phyloP scores from a whole-genome alignment of 2,329 filamentous ascomycete species.

The Colletotrichum theobromicola region DNA sequence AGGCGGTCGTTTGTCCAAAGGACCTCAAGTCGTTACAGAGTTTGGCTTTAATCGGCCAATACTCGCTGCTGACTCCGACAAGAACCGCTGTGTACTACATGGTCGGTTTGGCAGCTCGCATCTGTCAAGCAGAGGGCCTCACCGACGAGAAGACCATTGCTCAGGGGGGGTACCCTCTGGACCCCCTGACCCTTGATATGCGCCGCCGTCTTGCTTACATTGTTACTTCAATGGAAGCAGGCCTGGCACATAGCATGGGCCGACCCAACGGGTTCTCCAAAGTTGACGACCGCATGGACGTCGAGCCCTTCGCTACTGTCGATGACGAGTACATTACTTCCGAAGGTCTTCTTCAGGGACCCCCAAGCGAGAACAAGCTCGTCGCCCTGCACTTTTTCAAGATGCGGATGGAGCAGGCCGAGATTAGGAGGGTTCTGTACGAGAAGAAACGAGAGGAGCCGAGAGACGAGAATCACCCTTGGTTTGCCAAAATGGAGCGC shows the following conservation, averaged over 20 bases:
- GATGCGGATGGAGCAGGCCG: constrained; percentile 86
- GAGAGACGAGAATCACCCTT: constrained; percentile 80
- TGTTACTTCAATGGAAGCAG: constrained; percentile 86
- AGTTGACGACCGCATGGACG: constrained; percentile 81
- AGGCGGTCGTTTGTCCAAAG: constrained; percentile 84
- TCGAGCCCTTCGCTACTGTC: constrained; percentile 82
- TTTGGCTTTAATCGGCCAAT: constrained; percentile 84
- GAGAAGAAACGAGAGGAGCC: constrained; percentile 82
- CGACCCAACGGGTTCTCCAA: constrained; percentile 86
- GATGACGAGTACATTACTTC: constrained; percentile 84
- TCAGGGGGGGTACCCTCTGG: constrained; percentile 60
- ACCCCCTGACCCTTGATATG: constrained; percentile 86
- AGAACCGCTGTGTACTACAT: constrained; percentile 93
- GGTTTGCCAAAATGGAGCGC: constrained; percentile 81
- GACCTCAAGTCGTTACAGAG: constrained; percentile 91
- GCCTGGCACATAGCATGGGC: constrained; percentile 85
- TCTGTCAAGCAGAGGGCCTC: constrained; percentile 88
- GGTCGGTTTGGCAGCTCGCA: constrained; percentile 83
- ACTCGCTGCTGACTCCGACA: constrained; percentile 91
- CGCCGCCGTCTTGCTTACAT: constrained; percentile 88
- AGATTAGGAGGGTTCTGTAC: constrained; percentile 86
- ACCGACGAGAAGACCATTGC: constrained; percentile 89
- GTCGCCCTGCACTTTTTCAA: constrained; percentile 93
- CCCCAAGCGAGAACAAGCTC: constrained; percentile 80
- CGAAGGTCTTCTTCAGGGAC: constrained; percentile 74